Conservation (phyloP, 768 basidiomycete genomes). For the Fomitopsis pulvina region DNA sequence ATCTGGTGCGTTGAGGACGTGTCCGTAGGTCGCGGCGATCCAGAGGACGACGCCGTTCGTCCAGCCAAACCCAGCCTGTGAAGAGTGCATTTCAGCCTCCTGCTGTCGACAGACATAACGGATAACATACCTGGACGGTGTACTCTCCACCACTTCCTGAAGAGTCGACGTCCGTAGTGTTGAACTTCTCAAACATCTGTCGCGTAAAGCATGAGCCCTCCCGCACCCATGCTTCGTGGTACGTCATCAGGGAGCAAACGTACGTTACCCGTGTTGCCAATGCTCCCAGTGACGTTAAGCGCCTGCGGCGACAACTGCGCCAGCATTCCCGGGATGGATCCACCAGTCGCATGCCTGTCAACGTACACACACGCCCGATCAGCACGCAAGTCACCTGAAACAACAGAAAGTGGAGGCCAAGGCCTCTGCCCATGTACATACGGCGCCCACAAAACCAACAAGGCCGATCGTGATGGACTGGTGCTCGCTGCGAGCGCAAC, state of each 20-base stretch:
- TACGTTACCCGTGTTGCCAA: constrained; percentile 69
- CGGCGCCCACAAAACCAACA: too few species aligned
- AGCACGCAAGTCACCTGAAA: background rate
- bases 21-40: constrained; percentile 63
- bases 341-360: constrained; percentile 79
- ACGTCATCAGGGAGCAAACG: background rate
- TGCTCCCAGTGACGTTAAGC: constrained; percentile 61
- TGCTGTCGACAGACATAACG: background rate
- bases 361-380: background rate
- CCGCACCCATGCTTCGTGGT: too few species aligned
- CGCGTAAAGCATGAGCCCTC: background rate
- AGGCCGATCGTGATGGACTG: too few species aligned
- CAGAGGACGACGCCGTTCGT: constrained; percentile 79
- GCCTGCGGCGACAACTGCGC: constrained; percentile 62
- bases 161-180: constrained; percentile 67
- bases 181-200: constrained; percentile 93
- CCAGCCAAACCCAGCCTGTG: constrained; percentile 78
- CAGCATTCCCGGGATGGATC: constrained; percentile 65
- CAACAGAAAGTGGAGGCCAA: background rate
- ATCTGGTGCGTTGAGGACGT: constrained; percentile 47
- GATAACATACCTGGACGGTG: constrained; percentile 58
- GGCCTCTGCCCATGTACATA: too few species aligned
- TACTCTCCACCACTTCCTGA: constrained; percentile 85
- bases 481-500: too few species aligned
- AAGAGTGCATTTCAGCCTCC: background rate